These are phyloP conservation scores for Alnus glutinosa DNA, from an alignment of 306 rosid genomes.

Conservation along the genomic window DNA sequence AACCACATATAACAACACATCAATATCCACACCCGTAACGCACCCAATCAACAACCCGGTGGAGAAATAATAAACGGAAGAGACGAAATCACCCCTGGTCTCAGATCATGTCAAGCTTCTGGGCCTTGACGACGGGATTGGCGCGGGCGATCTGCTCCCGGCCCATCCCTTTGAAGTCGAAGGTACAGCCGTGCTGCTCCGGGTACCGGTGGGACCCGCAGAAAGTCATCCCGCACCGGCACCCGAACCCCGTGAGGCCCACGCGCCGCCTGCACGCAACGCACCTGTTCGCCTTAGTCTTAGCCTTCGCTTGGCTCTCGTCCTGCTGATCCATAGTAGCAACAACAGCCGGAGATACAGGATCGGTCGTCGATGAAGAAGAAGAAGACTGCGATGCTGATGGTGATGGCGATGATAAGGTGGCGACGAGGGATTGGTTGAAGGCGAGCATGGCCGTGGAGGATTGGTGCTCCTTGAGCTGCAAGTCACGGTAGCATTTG, in stretches of 20 bases:
- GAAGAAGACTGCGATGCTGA: neutral
- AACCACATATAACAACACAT: neutral
- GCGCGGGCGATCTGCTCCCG: conserved; percentile 82
- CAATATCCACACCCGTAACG: neutral
- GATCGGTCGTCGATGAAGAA: neutral
- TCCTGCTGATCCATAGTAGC: neutral
- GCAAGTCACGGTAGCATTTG: conserved; percentile 72
- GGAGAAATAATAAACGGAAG: neutral
- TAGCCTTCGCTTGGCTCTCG: neutral
- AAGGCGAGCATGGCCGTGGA: conserved; percentile 56
- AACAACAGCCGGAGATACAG: neutral
- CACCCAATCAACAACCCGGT: neutral
- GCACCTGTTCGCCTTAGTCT: conserved; percentile 49
- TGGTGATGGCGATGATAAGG: conserved; percentile 17
- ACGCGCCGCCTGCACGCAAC: conserved; percentile 74
- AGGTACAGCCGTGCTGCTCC: conserved; percentile 68
- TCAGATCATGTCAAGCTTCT: conserved; percentile 70
- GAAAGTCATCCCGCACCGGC: conserved; percentile 67
- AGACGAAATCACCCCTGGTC: neutral
- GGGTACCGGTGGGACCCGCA: conserved; percentile 86
- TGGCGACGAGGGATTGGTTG: conserved; percentile 51
- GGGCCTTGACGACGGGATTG: conserved; percentile 78
- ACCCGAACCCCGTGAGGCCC: conserved; percentile 80
- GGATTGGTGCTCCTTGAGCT: conserved; percentile 62
- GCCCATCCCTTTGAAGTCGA: conserved; percentile 74